Evolutionary conservation across 495 filamentous ascomycete genomes (phyloP).

Genomic region (Neurospora sp.): DNA sequence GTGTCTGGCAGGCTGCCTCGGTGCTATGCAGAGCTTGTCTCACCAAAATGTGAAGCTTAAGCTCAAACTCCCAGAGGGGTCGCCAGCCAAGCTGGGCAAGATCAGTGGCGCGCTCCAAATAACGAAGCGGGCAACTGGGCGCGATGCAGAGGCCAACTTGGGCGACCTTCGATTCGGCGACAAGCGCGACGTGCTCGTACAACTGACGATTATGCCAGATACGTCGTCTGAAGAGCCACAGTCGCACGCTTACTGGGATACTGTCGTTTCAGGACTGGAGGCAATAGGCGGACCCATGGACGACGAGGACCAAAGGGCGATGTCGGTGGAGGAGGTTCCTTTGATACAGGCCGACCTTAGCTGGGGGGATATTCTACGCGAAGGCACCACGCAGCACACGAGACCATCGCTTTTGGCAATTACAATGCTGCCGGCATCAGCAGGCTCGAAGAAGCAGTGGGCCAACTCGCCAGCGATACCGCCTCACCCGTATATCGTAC

Average conservation of each 20-base stretch:
- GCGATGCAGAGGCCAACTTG: constrained; percentile 85
- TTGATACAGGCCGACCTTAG: constrained; percentile 90
- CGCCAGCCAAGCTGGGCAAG: constrained; percentile 95
- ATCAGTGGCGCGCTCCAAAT: constrained; percentile 95
- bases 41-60: constrained; percentile 98
- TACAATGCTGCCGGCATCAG: constrained; percentile 82
- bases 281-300: constrained; percentile 88
- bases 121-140: constrained; percentile 93
- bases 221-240: constrained; percentile 74
- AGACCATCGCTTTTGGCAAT: constrained; percentile 92
- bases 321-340: constrained; percentile 90
- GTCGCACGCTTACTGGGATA: constrained; percentile 94
- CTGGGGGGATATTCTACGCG: constrained; percentile 89
- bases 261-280: constrained; percentile 89
- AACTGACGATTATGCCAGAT: constrained; percentile 87
- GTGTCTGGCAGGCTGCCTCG: constrained; percentile 90
- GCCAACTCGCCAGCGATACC: constrained; percentile 77
- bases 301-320: constrained; percentile 69
- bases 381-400: constrained; percentile 79
- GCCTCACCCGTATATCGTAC: constrained; percentile 89
- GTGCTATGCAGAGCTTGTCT: constrained; percentile 89
- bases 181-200: constrained; percentile 93
- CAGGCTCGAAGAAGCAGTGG: constrained; percentile 50
- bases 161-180: constrained; percentile 95
- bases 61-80: constrained; percentile 88